phyloP scores from a whole-genome alignment of 768 basidiomycete species.

The Mycena vitilis region DNA sequence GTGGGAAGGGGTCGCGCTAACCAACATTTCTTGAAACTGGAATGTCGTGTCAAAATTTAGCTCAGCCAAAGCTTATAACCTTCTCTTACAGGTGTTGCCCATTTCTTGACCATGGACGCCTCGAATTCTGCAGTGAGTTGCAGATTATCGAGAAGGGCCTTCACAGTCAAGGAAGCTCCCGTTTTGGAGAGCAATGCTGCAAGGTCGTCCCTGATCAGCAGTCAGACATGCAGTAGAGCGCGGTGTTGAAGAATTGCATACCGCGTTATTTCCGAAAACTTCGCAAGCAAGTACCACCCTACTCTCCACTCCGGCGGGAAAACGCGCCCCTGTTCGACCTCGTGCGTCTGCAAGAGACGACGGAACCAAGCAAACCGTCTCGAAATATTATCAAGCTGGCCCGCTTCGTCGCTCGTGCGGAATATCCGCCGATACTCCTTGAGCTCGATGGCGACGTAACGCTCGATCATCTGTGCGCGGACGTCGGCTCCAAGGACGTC shows the following conservation, averaged over 20 bases:
- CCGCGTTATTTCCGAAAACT: conserved; percentile 94
- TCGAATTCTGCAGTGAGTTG: conserved; percentile 93
- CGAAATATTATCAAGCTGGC: conserved; percentile 94
- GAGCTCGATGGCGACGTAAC: conserved; percentile 89
- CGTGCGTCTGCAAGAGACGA: conserved; percentile 84
- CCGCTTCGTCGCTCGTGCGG: conserved; percentile 92
- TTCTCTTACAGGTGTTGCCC: conserved; percentile 72
- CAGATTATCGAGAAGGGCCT: conserved; percentile 84
- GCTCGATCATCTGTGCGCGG: conserved; percentile 83
- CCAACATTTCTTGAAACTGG: conserved; percentile 76
- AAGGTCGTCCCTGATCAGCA: conserved; percentile 79
- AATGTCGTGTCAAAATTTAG: neutral
- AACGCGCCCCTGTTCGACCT: conserved; percentile 84
- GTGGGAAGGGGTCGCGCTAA: conserved; percentile 59
- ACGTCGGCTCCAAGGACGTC: conserved; percentile 91
- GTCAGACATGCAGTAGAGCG: conserved; percentile 1
- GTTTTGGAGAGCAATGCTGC: conserved; percentile 84
- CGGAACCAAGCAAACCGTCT: conserved; percentile 97
- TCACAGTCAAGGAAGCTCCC: conserved; percentile 77
- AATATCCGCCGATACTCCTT: conserved; percentile 98
- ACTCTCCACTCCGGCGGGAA: conserved; percentile 92
- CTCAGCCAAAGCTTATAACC: conserved; percentile 4
- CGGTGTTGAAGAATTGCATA: conserved; percentile 44
- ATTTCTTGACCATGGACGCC: conserved; percentile 81
- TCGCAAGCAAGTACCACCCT: conserved; percentile 81